phyloP scores from a whole-genome alignment of 371 early-diverging fungal genomes.

The Saksenaea vasiformis region DNA sequence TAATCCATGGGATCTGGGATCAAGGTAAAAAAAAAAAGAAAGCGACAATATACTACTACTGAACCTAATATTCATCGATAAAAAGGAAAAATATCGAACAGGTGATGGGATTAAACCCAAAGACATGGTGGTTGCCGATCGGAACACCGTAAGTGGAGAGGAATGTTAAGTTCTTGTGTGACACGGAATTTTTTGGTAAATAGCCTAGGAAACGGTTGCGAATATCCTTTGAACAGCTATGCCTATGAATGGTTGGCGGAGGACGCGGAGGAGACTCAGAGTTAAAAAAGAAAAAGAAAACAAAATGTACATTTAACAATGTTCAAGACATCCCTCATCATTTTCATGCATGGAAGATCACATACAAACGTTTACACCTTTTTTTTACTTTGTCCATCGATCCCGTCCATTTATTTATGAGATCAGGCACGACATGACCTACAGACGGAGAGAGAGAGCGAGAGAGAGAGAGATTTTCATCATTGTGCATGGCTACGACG shows the following conservation, averaged over 20 bases:
- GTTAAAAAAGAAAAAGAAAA: background rate
- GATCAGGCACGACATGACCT: too few relatives aligned
- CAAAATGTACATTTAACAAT: too few relatives aligned
- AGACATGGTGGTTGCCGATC: conserved; percentile 64
- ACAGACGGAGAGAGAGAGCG: too few relatives aligned
- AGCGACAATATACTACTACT: background rate
- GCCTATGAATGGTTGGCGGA: conserved; percentile 46
- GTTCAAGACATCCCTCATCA: too few relatives aligned
- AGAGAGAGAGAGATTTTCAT: too few relatives aligned
- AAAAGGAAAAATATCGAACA: conserved; percentile 51
- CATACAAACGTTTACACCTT: too few relatives aligned
- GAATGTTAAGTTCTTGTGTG: background rate
- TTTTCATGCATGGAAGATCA: too few relatives aligned
- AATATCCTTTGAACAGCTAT: conserved; percentile 48
- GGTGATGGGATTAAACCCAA: conserved; percentile 55
- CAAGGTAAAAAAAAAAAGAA: conserved; percentile 20
- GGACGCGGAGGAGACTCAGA: conserved; percentile 22
- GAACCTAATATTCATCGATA: background rate
- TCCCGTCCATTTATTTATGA: too few relatives aligned
- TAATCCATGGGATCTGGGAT: conserved; percentile 68
- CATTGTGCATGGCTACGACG: too few relatives aligned
- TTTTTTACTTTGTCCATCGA: too few relatives aligned
- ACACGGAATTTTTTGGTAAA: too few relatives aligned
- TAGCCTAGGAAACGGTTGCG: conserved; percentile 42
- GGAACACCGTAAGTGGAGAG: conserved; percentile 44